These are phyloP conservation scores for Chlorella sp. DNA, from an alignment of 139 green algal genomes.

Conservation along the genomic window DNA sequence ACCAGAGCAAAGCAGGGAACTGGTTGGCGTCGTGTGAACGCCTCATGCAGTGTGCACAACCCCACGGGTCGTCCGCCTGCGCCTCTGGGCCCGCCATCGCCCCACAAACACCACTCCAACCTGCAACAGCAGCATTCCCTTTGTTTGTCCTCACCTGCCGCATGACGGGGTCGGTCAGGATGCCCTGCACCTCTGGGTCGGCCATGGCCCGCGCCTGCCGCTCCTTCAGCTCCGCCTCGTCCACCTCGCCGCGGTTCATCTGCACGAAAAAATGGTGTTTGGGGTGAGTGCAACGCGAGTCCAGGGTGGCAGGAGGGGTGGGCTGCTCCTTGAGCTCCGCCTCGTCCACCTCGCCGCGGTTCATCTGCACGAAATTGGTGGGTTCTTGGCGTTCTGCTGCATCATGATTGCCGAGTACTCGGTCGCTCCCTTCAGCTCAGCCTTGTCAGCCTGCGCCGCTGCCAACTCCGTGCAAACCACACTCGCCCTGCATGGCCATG, in stretches of 20 bases:
- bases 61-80: too few relatives aligned
- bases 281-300: too few relatives aligned
- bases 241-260: conserved; percentile 69
- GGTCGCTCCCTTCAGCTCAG: too few relatives aligned
- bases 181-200: conserved; percentile 95
- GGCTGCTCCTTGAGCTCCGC: conserved; percentile 93
- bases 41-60: too few relatives aligned
- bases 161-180: conserved; percentile 96
- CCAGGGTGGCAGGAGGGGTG: too few relatives aligned
- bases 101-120: not conserved
- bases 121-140: not conserved
- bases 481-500: too few relatives aligned
- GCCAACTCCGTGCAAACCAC: too few relatives aligned
- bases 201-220: conserved; percentile 85
- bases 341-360: conserved; percentile 71
- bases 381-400: too few relatives aligned
- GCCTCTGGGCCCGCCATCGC: not conserved
- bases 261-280: conserved; percentile 22
- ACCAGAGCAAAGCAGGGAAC: too few relatives aligned
- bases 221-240: conserved; percentile 93
- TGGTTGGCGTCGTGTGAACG: too few relatives aligned
- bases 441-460: too few relatives aligned
- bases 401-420: too few relatives aligned
- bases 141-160: conserved; percentile 62
- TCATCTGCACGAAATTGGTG: conserved; percentile 43